Evolutionary conservation across 2,329 filamentous ascomycete genomes (phyloP).

Genomic region (Fusarium pseudograminearum): DNA sequence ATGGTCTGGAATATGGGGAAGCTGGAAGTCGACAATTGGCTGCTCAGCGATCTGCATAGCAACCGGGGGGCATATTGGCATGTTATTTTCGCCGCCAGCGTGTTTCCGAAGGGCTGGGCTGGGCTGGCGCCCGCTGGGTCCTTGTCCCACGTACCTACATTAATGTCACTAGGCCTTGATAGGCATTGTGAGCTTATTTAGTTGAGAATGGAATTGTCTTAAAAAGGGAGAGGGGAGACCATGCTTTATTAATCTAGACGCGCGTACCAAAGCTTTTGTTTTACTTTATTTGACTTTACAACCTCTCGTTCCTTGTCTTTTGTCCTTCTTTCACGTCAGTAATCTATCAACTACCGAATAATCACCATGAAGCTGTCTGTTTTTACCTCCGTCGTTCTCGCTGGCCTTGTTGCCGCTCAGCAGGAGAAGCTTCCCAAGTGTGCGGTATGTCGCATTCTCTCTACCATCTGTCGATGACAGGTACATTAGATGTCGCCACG

Average conservation of each 20-base stretch:
- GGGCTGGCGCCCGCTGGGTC: conserved; percentile 1
- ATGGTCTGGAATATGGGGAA: conserved; percentile 25
- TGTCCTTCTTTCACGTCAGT: neutral
- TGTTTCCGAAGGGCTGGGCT: conserved; percentile 10
- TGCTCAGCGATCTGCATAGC: conserved; percentile 11
- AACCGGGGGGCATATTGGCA: conserved; percentile 13
- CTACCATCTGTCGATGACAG: neutral
- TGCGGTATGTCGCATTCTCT: conserved; percentile 51
- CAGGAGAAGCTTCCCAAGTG: conserved; percentile 52
- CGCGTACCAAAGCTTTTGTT: conserved; percentile 8
- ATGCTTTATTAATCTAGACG: conserved; percentile 9
- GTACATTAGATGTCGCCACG: neutral
- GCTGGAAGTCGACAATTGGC: conserved; percentile 23
- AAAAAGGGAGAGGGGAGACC: conserved; percentile 10
- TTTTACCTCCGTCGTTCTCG: conserved; percentile 48
- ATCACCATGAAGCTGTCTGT: conserved; percentile 54
- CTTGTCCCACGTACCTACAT: neutral
- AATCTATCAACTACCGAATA: neutral
- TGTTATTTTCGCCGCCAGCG: conserved; percentile 11
- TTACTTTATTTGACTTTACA: neutral
- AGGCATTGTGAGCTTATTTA: conserved; percentile 13
- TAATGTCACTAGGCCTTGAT: conserved; percentile 11
- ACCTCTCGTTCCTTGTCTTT: neutral
- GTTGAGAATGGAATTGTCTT: conserved; percentile 8
- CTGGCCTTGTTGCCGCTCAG: conserved; percentile 53